Evolutionary conservation across 2,329 filamentous ascomycete genomes (phyloP).

Genomic region (Penicillium concentricum): DNA sequence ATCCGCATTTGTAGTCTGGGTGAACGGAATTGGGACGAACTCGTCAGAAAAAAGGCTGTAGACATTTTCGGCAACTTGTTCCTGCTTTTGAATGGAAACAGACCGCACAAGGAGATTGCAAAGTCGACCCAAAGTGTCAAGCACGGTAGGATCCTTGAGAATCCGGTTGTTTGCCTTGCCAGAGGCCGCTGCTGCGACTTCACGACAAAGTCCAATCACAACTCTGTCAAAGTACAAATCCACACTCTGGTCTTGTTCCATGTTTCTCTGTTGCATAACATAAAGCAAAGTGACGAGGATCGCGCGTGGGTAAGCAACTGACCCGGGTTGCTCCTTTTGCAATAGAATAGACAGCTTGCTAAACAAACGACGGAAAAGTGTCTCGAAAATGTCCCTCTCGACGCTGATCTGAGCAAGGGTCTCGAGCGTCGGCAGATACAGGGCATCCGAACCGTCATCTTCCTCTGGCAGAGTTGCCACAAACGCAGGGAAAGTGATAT

Average conservation of each 20-base stretch:
- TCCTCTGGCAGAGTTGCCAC: slow-evolving; percentile 62
- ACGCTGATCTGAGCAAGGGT: slow-evolving; percentile 63
- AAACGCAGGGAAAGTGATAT: slow-evolving; percentile 65
- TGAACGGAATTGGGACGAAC: slow-evolving; percentile 38
- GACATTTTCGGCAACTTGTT: slow-evolving; percentile 52
- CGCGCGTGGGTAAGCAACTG: slow-evolving; percentile 56
- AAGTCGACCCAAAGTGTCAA: slow-evolving; percentile 62
- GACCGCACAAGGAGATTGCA: slow-evolving; percentile 59
- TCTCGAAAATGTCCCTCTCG: slow-evolving; percentile 63
- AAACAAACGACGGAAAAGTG: slow-evolving; percentile 60
- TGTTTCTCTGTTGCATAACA: slow-evolving; percentile 55
- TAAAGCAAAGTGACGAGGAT: slow-evolving; percentile 63
- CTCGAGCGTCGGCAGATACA: slow-evolving; percentile 59
- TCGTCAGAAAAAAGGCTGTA: slow-evolving; percentile 52
- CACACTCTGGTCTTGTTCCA: slow-evolving; percentile 44
- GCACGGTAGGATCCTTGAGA: slow-evolving; percentile 52
- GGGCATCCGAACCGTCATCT: slow-evolving; percentile 46
- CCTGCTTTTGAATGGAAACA: slow-evolving; percentile 53
- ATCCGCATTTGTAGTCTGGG: slow-evolving; percentile 30
- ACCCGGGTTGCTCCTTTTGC: slow-evolving; percentile 47
- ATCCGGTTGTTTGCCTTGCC: slow-evolving; percentile 36
- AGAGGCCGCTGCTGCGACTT: slow-evolving; percentile 38
- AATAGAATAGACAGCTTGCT: slow-evolving; percentile 61
- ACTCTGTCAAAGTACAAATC: slow-evolving; percentile 53
- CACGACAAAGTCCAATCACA: slow-evolving; percentile 45